Base-by-base conservation (phyloP, 768 basidiomycete species). In the Termitomyces sp. region DNA sequence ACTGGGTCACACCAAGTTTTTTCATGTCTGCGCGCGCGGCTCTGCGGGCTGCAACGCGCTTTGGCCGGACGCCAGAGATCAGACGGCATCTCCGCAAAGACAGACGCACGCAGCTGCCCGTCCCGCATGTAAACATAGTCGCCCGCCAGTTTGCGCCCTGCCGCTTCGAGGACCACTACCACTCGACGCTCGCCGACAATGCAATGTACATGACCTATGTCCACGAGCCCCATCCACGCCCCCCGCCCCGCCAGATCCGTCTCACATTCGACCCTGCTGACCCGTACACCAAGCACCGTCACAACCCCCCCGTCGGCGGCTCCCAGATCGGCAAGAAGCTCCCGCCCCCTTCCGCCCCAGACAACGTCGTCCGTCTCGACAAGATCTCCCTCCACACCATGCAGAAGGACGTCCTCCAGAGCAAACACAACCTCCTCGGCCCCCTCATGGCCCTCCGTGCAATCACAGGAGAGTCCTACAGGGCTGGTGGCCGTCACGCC, bases 121-220 rank as follows among this genome's bases (percentile, higher is more conserved):
- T 82, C 45, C 91, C 90, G 1, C 89, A 87, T 65, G 81, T 86
- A 64, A 77, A 80, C 58, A 66, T 91, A 62, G 60, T 86, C 66
- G 75, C 88, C 37, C 86, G 87, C 67, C 86, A 91, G 67, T 87
- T 85, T 58, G 83, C 86, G 6, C 79, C 82, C 58, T 87, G 83
- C 62, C 86, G 95, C 44, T 81, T 94, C 56, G 78, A 80, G 55
- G 87, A 93, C 61, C 93, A 98, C 77, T 98, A 97, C 77, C 70
- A 90, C 72, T 75, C 77, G 41, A 88, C 94, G 9, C 80, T 98
- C 60, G 84, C 85, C 22, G 89, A 95, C 72, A 83, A 98, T 75
- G 78, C 95, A 65, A 85, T 98, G 82, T 99, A 99, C 81, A 88
- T 98, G 82, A 89, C 89, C 55, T 97, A 98, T 77, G 76, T 82